Base-by-base conservation (phyloP, 805 yeast species). In the Sugiyamaella chiloensis region DNA sequence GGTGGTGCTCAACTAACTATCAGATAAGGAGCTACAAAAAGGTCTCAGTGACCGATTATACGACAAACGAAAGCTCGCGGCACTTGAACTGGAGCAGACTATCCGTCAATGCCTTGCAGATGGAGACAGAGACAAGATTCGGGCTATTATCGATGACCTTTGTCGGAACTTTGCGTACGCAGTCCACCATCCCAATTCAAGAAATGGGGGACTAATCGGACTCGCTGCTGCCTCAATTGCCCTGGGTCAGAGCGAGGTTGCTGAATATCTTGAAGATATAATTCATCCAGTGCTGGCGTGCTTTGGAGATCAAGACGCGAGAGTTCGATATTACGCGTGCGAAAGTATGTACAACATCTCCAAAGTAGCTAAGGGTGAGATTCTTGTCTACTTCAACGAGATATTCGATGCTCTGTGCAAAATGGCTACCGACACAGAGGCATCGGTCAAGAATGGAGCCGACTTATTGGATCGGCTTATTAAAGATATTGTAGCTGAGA, bases 201-300 rank as follows among this genome's bases (percentile, higher is more conserved):
- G 96, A 57, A 90, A 89, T 72, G 99, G 99, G 14, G 97, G 98
- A 0, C 74, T 91, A 35, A 91, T 95, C 55, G 98, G 98, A 0
- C 70, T 93, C 16, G 99, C 98, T 4, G 96, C 96, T 9, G 93
- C 89, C 3, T 89, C 96, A 0, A 90, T 93, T 47, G 98, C 98
- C 0, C 68, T 93, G 24, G 97, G 98, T 1, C 76, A 58, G 34
- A 80, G 79, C 56, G 91, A 90, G 41, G 87, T 93, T 29, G 93
- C 96, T 0, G 71, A 72, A 48, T 91, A 87, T 59, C 67, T 93
- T 42, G 93, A 87, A 50, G 86, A 81, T 45, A 89, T 93, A 48
- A 80, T 93, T 53, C 93, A 87, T 52, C 97, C 99, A 0, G 96
- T 93, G 11, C 72, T 93, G 57, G 91, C 96, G 0, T 91, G 97